Percentiles rank a stretch among this genome's conserved stretches.
Conservation (phyloP, 2,329 filamentous ascomycete species). For the Botrytis fabae region DNA sequence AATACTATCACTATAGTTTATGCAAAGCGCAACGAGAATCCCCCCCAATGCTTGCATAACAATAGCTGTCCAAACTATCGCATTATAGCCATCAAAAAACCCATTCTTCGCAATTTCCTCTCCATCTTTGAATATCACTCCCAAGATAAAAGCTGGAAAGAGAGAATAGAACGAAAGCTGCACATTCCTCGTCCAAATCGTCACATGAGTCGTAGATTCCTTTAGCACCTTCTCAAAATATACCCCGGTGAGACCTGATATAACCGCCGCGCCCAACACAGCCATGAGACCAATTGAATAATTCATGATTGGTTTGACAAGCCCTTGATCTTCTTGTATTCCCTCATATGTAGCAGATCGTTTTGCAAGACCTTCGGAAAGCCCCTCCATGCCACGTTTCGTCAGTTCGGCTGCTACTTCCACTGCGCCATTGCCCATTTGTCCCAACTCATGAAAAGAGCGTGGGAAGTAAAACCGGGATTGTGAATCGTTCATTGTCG, state of each 20-base stretch:
- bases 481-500: constrained; percentile 62
- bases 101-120: constrained; percentile 78
- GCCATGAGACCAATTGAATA: constrained; percentile 76
- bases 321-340: constrained; percentile 65
- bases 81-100: constrained; percentile 94
- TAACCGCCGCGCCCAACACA: constrained; percentile 72
- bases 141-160: constrained; percentile 83
- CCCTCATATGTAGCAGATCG: constrained; percentile 89
- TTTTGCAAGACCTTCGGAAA: constrained; percentile 55
- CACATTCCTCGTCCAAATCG: constrained; percentile 91
- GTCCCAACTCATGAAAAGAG: constrained; percentile 74
- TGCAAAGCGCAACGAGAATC: constrained; percentile 77
- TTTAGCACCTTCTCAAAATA: constrained; percentile 92
- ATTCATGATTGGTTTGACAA: constrained; percentile 62
- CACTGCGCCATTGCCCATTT: constrained; percentile 55
- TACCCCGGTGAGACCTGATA: constrained; percentile 83
- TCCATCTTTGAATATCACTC: constrained; percentile 84
- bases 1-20: constrained; percentile 85
- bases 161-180: constrained; percentile 94
- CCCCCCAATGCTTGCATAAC: constrained; percentile 80
- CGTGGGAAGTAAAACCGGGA: constrained; percentile 67
- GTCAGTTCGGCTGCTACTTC: constrained; percentile 54
- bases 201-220: constrained; percentile 72
- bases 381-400: constrained; percentile 47
- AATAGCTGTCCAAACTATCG: constrained; percentile 85